Evolutionary conservation across 257 asterid species (phyloP), one percentile per base, ranked within the genome.

Genomic region (Sherardia arvensis): DNA sequence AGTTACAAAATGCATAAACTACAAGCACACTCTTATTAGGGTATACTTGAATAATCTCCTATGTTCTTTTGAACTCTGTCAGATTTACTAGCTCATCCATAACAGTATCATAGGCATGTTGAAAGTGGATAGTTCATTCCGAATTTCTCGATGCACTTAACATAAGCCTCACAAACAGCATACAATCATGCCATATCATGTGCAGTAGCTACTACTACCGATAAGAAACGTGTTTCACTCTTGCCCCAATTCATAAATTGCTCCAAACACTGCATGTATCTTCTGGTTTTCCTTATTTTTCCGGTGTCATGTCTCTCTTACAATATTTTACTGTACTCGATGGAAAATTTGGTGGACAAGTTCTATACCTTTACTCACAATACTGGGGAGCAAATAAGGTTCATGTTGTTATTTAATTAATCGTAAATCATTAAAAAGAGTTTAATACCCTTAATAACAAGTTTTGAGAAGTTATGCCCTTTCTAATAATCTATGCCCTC

Each of bases 161-260:
- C 82, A 65, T 83, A 85, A 38, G 83, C 80, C 78, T 83, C 91
- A 34, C 95, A 88, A 29, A 72, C 96, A 49, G 89, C 84, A 69
- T 70, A 83, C 79, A 88, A 65, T 81, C 88, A 78, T 22, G 97
- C 97, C 75, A 83, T 95, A 58, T 91, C 93, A 80, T 88, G 94
- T 51, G 98, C 85, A 49, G 82, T 73, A 49, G 97, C 95, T 77
- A 92, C 70, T 33, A 86, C 77, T 38, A 2, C 3, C 96, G 84
- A 68, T 79, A 85, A 53, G 96, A 60, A 66, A 91, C 78, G 59
- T 77, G 73, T 47, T 72, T 80, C 96, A 86, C 88, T 33, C 95
- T 70, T 77, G 85, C 9, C 74, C 48, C 69, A 88, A 67, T 23
- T 36, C 45, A 36, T 36, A 11, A 38, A 3, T 38, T 11, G 47